Evolutionary conservation across 179 eudicot species (phyloP).

Genomic region (Corrigiola litoralis): DNA sequence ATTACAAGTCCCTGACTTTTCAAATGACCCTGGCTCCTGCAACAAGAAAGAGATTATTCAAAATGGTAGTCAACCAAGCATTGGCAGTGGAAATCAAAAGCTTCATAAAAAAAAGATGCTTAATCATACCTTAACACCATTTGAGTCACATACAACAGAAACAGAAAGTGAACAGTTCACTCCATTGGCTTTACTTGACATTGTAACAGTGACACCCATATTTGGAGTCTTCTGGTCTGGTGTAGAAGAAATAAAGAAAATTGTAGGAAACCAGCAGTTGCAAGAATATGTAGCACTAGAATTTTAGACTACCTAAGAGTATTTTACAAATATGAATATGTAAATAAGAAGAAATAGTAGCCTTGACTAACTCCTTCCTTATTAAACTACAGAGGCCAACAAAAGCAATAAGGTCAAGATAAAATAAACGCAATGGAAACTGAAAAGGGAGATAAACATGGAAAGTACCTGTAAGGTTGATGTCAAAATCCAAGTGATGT

Average conservation of each 20-base stretch:
- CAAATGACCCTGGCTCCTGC: conserved; percentile 70
- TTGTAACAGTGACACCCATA: conserved; percentile 56
- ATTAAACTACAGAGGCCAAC: neutral
- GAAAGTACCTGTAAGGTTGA: conserved; percentile 50
- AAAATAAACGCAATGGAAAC: neutral
- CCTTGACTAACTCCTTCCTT: neutral
- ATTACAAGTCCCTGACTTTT: conserved; percentile 53
- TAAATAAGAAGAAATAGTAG: neutral
- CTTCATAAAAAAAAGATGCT: conserved; percentile 1
- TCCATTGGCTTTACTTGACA: conserved; percentile 40
- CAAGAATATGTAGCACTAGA: neutral
- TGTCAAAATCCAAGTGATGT: conserved; percentile 44
- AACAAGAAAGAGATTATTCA: conserved; percentile 16
- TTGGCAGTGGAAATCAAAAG: neutral
- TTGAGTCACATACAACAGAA: conserved; percentile 64
- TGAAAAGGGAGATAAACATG: conserved; percentile 1
- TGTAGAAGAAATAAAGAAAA: conserved; percentile 11
- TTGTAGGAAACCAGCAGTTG: neutral
- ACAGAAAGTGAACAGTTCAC: conserved; percentile 79
- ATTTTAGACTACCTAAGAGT: neutral
- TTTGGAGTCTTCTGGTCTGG: conserved; percentile 67
- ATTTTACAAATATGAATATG: neutral
- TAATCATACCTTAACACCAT: conserved; percentile 50
- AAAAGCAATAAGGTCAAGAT: conserved; percentile 6
- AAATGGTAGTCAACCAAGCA: conserved; percentile 1